Conservation (phyloP, 2,329 filamentous ascomycete species). For the Coniochaeta hoffmannii region DNA sequence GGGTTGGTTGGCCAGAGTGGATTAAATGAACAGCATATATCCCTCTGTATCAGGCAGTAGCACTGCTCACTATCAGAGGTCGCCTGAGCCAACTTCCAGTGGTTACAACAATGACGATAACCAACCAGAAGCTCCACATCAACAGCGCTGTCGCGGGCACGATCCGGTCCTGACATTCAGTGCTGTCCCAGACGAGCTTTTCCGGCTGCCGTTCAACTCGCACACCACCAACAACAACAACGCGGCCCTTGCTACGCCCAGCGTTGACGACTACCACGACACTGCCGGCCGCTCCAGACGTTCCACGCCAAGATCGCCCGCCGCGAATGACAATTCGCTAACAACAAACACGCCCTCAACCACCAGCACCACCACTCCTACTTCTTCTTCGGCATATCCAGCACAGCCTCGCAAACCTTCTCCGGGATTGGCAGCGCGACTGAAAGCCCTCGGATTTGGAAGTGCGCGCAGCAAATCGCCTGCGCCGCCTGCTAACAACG, state of each 20-base stretch:
- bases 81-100: neutral
- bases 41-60: slow-evolving; percentile 16
- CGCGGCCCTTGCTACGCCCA: slow-evolving; percentile 12
- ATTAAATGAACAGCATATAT: slow-evolving; percentile 16
- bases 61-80: slow-evolving; percentile 1
- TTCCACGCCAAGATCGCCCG: slow-evolving; percentile 8
- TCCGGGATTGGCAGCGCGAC: slow-evolving; percentile 55
- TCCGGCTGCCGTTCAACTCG: slow-evolving; percentile 25
- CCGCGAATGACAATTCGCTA: slow-evolving; percentile 6
- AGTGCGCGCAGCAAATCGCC: slow-evolving; percentile 29
- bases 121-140: neutral
- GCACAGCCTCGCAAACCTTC: slow-evolving; percentile 47
- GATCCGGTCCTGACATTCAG: slow-evolving; percentile 27
- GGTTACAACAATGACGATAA: slow-evolving; percentile 5
- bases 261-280: slow-evolving; percentile 12
- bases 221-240: slow-evolving; percentile 9
- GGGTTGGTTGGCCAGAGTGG: neutral
- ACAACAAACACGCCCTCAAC: slow-evolving; percentile 8
- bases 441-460: slow-evolving; percentile 58
- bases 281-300: slow-evolving; percentile 7
- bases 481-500: slow-evolving; percentile 23
- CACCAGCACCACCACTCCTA: slow-evolving; percentile 14
- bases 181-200: slow-evolving; percentile 32
- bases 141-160: slow-evolving; percentile 1
- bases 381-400: slow-evolving; percentile 10